Evolutionary conservation across 495 filamentous ascomycete species (phyloP), one percentile per base, ranked within the genome.

Genomic region (Tuber microsphaerosporum): DNA sequence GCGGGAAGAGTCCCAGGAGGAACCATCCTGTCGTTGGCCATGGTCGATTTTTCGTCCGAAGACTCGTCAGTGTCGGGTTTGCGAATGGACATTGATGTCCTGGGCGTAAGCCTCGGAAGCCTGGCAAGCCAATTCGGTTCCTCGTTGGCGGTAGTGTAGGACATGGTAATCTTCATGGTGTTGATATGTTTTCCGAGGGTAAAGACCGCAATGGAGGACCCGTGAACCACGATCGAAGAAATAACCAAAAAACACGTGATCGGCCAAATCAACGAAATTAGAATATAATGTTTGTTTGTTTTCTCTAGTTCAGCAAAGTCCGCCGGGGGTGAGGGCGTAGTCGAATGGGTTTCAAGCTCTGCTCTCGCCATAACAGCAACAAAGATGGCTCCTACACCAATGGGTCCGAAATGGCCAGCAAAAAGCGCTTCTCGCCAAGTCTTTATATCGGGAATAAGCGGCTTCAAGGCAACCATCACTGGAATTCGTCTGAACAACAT

Each of bases 341-440:
- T 92, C 51, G 90, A 87, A n/a, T 74, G 81, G 1, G 86, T 88
- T 82, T 97, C 94, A 51, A 99, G 80, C 82, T 98, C 96, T 2
- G 93, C 94, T 74, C 94, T 87, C 20, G 95, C 93, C 73, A 99
- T 84, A 73, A 99, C 96, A 34, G 93, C 92, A 73, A 97, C 92
- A 75, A 98, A 99, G 75, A 99, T 93, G 76, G 94, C 96, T 78
- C 96, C 96, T 72, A 99, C 95, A 73, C 96, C 96, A 77, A 99
- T 98, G 37, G 96, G 96, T 22, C 96, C 96, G 83, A 99, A 99
- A 84, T 99, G 96, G 14, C 96, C 96, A 42, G 96, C 96, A 83
- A 99, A 99, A 20, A 98, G 87, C 41, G 95, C 94, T 84, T 99
- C 96, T 74, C 96, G 92, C 96, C 96, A 99, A 0, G 95, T 97